Percentiles rank a stretch among this genome's conserved stretches.
Evolutionary conservation across 768 basidiomycete genomes (phyloP).

Genomic region (Tulasnella sp.): DNA sequence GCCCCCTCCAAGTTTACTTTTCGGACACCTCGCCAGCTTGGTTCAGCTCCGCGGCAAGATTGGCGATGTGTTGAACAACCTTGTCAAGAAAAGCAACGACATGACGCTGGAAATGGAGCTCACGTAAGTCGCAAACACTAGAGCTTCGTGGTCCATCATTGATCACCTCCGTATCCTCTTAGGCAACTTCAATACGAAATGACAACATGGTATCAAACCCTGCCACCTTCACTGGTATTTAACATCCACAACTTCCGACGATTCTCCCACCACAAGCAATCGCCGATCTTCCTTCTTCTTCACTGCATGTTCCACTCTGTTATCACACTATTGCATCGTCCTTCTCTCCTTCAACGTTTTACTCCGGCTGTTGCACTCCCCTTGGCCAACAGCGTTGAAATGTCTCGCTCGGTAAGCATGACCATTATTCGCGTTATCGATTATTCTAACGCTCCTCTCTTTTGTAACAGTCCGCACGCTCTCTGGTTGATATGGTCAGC

Average conservation of each 20-base stretch:
- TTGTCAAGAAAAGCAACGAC: constrained; percentile 20
- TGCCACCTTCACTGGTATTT: constrained; percentile 22
- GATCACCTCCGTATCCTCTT: background rate
- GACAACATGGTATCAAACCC: constrained; percentile 23
- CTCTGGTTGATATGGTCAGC: constrained; percentile 23
- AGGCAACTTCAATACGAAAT: constrained; percentile 24
- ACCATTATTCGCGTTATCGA: background rate
- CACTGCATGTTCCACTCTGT: constrained; percentile 26
- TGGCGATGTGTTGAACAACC: constrained; percentile 24
- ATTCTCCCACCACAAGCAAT: constrained; percentile 21
- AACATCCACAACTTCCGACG: constrained; percentile 24
- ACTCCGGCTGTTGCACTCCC: constrained; percentile 22
- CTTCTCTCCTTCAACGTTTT: constrained; percentile 22
- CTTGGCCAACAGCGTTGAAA: constrained; percentile 21
- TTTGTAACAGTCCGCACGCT: constrained; percentile 21
- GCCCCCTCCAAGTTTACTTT: constrained; percentile 21
- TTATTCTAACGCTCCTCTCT: background rate
- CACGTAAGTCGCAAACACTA: constrained; percentile 2
- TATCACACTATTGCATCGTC: constrained; percentile 22
- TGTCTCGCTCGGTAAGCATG: constrained; percentile 21
- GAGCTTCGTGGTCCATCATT: background rate
- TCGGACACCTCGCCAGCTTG: constrained; percentile 22
- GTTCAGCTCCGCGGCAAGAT: constrained; percentile 24
- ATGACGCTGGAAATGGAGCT: constrained; percentile 22
- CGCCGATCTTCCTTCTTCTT: constrained; percentile 22